A percentile compares a stretch with the other conserved stretches of the same genome.
These are phyloP conservation scores for Borovskyia barvae DNA, from an alignment of 208 protist genomes.

Conservation along the genomic window DNA sequence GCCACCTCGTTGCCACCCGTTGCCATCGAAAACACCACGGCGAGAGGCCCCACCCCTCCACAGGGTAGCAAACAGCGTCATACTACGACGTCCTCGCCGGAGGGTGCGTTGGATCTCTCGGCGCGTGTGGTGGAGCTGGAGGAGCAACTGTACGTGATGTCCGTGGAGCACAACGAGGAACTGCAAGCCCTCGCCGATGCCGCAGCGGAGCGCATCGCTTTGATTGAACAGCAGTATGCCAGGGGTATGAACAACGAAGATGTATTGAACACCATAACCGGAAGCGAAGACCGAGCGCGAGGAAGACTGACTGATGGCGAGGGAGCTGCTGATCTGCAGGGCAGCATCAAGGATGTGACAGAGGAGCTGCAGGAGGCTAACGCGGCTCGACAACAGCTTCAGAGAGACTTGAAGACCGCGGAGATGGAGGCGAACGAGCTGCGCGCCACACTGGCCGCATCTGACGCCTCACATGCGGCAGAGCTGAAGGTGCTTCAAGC, in stretches of 20 bases:
- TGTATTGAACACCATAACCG: neutral
- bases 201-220: conserved; percentile 51
- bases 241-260: neutral
- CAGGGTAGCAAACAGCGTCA: too few relatives aligned
- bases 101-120: too few relatives aligned
- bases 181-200: conserved; percentile 44
- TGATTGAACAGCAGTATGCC: conserved; percentile 44
- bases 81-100: too few relatives aligned
- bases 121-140: conserved; percentile 27
- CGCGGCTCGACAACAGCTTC: too few relatives aligned
- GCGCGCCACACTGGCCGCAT: conserved; percentile 5
- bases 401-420: neutral
- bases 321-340: too few relatives aligned
- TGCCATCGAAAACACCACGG: neutral
- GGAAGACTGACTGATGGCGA: too few relatives aligned
- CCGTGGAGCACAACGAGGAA: conserved; percentile 41
- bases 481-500: conserved; percentile 6
- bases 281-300: neutral
- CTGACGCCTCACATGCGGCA: neutral
- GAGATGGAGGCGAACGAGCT: conserved; percentile 3
- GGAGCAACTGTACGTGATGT: conserved; percentile 20
- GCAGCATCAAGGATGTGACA: too few relatives aligned
- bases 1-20: neutral
- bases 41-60: too few relatives aligned
- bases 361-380: neutral